Percentiles rank a stretch among this genome's conserved stretches.
Conservation (phyloP, 371 early-diverging fungal species). For the Parasitella parasitica region DNA sequence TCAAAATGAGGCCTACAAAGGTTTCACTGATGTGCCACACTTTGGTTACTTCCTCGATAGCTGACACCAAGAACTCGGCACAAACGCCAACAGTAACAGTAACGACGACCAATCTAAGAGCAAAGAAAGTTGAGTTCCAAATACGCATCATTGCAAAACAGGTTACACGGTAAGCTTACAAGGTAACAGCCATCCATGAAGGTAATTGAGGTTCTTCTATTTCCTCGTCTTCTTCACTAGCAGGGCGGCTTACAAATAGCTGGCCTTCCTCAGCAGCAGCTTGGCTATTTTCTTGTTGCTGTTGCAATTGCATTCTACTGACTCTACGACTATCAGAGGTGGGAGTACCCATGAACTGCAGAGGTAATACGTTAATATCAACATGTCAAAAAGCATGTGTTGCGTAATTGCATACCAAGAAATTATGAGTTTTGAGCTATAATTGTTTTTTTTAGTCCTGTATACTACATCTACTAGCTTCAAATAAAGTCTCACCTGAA, state of each 20-base stretch:
- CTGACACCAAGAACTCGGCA: conserved; percentile 80
- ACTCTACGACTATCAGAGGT: neutral
- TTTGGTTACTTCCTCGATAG: conserved; percentile 72
- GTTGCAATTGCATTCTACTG: neutral
- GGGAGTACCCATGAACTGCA: conserved; percentile 22
- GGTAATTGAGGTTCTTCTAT: conserved; percentile 58
- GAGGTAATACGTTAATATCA: neutral
- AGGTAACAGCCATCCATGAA: conserved; percentile 45
- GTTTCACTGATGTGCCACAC: conserved; percentile 66
- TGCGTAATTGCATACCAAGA: conserved; percentile 44
- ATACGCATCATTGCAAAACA: too few species aligned
- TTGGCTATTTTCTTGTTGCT: neutral
- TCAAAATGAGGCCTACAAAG: conserved; percentile 84
- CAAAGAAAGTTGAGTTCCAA: too few species aligned
- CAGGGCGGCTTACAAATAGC: conserved; percentile 4
- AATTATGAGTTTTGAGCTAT: conserved; percentile 70
- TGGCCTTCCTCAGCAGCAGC: conserved; percentile 23
- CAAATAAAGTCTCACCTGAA: conserved; percentile 53
- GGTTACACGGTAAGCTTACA: conserved; percentile 42
- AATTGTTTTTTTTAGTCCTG: too few species aligned
- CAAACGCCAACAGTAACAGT: conserved; percentile 71
- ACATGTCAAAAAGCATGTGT: neutral
- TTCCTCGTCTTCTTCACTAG: conserved; percentile 41
- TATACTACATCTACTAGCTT: neutral
- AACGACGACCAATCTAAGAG: conserved; percentile 21